Evolutionary conservation across 2,329 filamentous ascomycete genomes (phyloP).

Genomic region (Remersonia thermophila): DNA sequence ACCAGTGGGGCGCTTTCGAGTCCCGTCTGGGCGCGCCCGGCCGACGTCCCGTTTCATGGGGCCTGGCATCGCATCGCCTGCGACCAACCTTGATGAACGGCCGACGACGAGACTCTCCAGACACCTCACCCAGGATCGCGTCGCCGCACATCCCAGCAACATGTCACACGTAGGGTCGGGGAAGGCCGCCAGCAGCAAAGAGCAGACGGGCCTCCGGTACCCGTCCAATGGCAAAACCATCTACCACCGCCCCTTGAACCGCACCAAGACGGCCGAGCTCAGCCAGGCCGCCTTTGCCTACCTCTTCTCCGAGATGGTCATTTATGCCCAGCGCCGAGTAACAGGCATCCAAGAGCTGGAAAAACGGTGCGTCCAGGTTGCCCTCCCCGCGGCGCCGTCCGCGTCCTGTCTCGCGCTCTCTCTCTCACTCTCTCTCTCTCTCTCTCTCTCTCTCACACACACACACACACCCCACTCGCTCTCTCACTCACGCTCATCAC

Average conservation of each 20-base stretch:
- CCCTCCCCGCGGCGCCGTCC: no score
- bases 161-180: constrained; percentile 42
- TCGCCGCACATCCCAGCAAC: constrained; percentile 3
- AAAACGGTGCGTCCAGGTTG: constrained; percentile 66
- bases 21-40: background rate
- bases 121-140: background rate
- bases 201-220: constrained; percentile 60
- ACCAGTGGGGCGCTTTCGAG: background rate
- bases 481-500: background rate
- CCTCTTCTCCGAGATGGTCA: constrained; percentile 92
- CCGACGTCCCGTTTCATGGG: no score
- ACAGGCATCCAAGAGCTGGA: constrained; percentile 91
- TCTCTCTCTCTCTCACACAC: no score
- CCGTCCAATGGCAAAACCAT: constrained; percentile 94
- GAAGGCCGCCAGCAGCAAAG: constrained; percentile 26
- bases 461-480: no score
- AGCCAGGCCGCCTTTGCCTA: constrained; percentile 93
- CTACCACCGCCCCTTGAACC: constrained; percentile 90
- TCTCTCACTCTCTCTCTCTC: no score
- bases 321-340: constrained; percentile 81
- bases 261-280: constrained; percentile 75
- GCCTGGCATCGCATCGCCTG: no score
- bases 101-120: no score
- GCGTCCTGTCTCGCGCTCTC: no score
- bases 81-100: no score